These are phyloP conservation scores for Cupressus sempervirens DNA, from an alignment of 75 land plant species.

Conservation along the genomic window DNA sequence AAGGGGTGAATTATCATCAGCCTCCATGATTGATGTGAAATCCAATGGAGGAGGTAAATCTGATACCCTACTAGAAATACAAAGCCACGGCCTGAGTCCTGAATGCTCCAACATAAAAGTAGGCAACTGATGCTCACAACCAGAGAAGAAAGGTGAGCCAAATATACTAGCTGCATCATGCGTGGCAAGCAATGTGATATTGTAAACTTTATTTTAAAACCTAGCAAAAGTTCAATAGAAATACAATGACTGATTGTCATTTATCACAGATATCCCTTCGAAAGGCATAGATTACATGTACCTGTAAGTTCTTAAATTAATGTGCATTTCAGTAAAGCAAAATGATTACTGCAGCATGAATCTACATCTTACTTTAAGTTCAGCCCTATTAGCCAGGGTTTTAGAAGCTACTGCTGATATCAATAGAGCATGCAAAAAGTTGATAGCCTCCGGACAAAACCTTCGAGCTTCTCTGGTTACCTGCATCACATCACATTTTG, in stretches of 20 bases:
- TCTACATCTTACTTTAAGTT: slow-evolving; percentile 2
- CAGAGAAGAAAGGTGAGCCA: background rate
- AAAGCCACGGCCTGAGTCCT: slow-evolving; percentile 45
- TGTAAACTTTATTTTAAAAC: background rate
- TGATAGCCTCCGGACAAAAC: slow-evolving; percentile 81
- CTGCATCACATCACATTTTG: slow-evolving; percentile 26
- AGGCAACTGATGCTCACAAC: background rate
- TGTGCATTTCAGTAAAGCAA: background rate
- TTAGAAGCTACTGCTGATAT: slow-evolving; percentile 42
- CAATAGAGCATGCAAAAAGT: slow-evolving; percentile 57
- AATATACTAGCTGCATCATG: background rate
- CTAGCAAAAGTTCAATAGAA: background rate
- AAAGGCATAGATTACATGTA: background rate
- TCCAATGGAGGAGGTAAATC: slow-evolving; percentile 40
- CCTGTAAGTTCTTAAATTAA: background rate
- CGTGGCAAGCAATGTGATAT: background rate
- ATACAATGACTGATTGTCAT: background rate
- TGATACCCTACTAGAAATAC: slow-evolving; percentile 20
- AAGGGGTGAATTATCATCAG: slow-evolving; percentile 48
- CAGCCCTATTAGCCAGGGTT: background rate
- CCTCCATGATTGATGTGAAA: slow-evolving; percentile 48
- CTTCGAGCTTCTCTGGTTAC: slow-evolving; percentile 58
- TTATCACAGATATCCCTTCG: background rate
- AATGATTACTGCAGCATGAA: background rate
- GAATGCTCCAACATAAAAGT: slow-evolving; percentile 43